A percentile compares a stretch with the other conserved stretches of the same genome.
Evolutionary conservation across 768 basidiomycete genomes (phyloP).

Genomic region (Naematelia encephala): DNA sequence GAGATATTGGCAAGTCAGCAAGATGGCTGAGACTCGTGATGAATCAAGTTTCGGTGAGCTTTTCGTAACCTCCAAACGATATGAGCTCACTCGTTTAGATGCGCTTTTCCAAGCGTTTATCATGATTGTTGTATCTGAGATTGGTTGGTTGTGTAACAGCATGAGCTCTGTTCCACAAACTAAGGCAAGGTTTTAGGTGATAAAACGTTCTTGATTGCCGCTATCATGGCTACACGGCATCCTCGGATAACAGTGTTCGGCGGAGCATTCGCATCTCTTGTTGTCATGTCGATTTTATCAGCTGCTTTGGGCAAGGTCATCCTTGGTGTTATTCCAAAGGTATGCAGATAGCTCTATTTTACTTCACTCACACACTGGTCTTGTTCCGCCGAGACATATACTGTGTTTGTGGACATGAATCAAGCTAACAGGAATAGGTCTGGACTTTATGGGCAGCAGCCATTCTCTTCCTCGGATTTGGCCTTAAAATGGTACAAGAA

Average conservation of each 20-base stretch:
- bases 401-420: no score
- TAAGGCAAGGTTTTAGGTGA: slow-evolving; percentile 61
- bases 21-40: background rate
- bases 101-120: slow-evolving; percentile 73
- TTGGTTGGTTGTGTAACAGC: slow-evolving; percentile 12
- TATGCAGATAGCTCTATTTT: slow-evolving; percentile 18
- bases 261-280: slow-evolving; percentile 81
- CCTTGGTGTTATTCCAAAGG: slow-evolving; percentile 71
- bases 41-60: background rate
- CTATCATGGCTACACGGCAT: slow-evolving; percentile 82
- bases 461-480: slow-evolving; percentile 83
- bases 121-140: slow-evolving; percentile 71
- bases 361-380: background rate
- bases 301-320: slow-evolving; percentile 90
- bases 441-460: slow-evolving; percentile 58
- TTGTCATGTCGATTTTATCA: slow-evolving; percentile 89
- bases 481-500: slow-evolving; percentile 82
- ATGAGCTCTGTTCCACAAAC: background rate
- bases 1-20: background rate
- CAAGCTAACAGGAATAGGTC: slow-evolving; percentile 17
- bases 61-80: background rate
- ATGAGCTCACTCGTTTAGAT: slow-evolving; percentile 20
- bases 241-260: slow-evolving; percentile 73
- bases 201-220: slow-evolving; percentile 84
- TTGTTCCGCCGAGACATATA: background rate